Conservation (phyloP, 768 basidiomycete species). For the Pleurotus platypus region DNA sequence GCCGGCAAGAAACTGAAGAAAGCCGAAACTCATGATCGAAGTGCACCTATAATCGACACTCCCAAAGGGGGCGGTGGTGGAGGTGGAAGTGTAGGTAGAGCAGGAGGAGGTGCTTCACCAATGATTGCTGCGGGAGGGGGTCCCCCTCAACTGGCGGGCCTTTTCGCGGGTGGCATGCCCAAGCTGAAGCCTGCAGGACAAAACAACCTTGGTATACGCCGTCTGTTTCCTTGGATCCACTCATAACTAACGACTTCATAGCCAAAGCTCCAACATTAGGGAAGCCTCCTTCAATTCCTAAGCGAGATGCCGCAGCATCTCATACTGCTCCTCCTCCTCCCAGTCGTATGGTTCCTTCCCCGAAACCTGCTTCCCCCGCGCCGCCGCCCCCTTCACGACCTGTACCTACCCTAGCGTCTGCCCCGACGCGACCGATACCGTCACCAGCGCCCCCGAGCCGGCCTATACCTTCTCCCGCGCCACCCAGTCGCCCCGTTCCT, state of each 20-base stretch:
- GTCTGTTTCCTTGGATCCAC: conserved; percentile 3
- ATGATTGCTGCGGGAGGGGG: conserved; percentile 27
- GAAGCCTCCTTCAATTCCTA: conserved; percentile 65
- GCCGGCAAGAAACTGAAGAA: conserved; percentile 82
- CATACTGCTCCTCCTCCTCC: conserved; percentile 20
- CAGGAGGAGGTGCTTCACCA: conserved; percentile 22
- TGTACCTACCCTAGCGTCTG: conserved; percentile 34
- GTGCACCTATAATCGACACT: conserved; percentile 57
- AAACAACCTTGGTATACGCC: conserved; percentile 45
- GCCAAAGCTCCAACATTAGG: conserved; percentile 62
- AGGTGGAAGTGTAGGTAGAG: conserved; percentile 34
- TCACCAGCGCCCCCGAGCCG: conserved; percentile 11
- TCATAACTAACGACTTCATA: conserved; percentile 21
- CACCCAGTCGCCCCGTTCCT: conserved; percentile 6
- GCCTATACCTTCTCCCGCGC: conserved; percentile 1
- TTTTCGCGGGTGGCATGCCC: conserved; percentile 92
- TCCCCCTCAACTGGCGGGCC: conserved; percentile 76
- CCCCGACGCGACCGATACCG: conserved; percentile 29
- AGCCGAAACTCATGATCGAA: conserved; percentile 78
- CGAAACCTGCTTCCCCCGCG: conserved; percentile 29
- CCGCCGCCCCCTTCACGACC: conserved; percentile 29
- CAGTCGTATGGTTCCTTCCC: conserved; percentile 18
- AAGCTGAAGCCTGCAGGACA: conserved; percentile 82
- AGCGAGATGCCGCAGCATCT: conserved; percentile 33
- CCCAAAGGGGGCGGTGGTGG: conserved; percentile 36